Evolutionary conservation across 805 yeast genomes (phyloP).

Genomic region (Candida piceae): DNA sequence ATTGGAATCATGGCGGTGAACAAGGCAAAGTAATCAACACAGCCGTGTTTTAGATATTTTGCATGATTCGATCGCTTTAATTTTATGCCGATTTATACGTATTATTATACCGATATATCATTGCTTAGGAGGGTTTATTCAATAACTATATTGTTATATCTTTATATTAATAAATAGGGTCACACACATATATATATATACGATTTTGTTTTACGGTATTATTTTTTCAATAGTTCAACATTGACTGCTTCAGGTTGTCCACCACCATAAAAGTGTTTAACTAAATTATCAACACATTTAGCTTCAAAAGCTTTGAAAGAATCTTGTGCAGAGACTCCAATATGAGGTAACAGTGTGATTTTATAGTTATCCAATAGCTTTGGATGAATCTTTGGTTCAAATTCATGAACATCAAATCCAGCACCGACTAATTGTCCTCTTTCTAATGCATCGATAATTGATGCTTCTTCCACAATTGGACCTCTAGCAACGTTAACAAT

Average conservation of each 20-base stretch:
- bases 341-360: slow-evolving; percentile 34
- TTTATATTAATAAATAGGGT: too few relatives aligned
- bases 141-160: too few relatives aligned
- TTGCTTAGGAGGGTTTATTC: too few relatives aligned
- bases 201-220: too few relatives aligned
- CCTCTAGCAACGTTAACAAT: slow-evolving; percentile 37
- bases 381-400: slow-evolving; percentile 35
- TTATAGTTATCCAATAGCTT: slow-evolving; percentile 30
- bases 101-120: too few relatives aligned
- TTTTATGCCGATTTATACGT: too few relatives aligned
- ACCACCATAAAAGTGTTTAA: slow-evolving; percentile 32
- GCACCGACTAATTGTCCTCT: slow-evolving; percentile 38
- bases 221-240: slow-evolving; percentile 8
- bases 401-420: slow-evolving; percentile 39
- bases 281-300: slow-evolving; percentile 33
- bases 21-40: too few relatives aligned
- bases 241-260: slow-evolving; percentile 30
- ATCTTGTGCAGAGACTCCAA: slow-evolving; percentile 33
- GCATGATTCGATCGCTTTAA: too few relatives aligned
- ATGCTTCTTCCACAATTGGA: slow-evolving; percentile 36
- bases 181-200: too few relatives aligned
- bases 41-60: too few relatives aligned
- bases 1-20: too few relatives aligned
- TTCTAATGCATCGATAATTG: slow-evolving; percentile 35
- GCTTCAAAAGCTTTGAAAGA: slow-evolving; percentile 34